phyloP scores from a whole-genome alignment of 768 basidiomycete species.

The Hygrocybe punicea region DNA sequence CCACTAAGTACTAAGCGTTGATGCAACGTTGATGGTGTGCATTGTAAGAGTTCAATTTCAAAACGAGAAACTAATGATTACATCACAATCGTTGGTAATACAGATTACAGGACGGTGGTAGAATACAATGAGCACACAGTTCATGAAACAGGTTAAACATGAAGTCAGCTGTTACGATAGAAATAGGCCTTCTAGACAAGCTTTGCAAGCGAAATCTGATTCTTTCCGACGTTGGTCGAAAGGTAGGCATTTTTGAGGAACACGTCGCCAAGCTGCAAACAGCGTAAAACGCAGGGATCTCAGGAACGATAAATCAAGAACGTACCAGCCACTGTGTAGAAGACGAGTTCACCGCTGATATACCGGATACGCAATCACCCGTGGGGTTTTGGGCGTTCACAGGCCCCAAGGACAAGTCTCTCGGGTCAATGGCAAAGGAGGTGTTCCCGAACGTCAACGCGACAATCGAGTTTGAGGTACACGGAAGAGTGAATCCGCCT shows the following conservation, averaged over 20 bases:
- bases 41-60: too few relatives aligned
- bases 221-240: constrained; percentile 56
- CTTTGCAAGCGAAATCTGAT: constrained; percentile 58
- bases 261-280: constrained; percentile 54
- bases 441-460: constrained; percentile 48
- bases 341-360: constrained; percentile 57
- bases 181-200: too few relatives aligned
- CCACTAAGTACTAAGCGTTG: too few relatives aligned
- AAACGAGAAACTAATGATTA: too few relatives aligned
- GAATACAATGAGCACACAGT: too few relatives aligned
- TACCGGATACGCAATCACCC: constrained; percentile 69
- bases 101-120: too few relatives aligned
- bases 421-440: constrained; percentile 55
- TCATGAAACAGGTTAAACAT: too few relatives aligned
- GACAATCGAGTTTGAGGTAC: constrained; percentile 42
- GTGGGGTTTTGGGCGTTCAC: constrained; percentile 49
- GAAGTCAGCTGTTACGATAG: too few relatives aligned
- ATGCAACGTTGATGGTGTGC: too few relatives aligned
- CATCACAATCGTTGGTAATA: too few relatives aligned
- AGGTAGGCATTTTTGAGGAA: constrained; percentile 78
- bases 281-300: neutral
- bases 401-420: constrained; percentile 58
- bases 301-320: neutral
- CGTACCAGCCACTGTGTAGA: constrained; percentile 65
- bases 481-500: constrained; percentile 52